These are phyloP conservation scores for Sclerotinia nivalis DNA, from an alignment of 2,329 filamentous ascomycete genomes.

Conservation along the genomic window DNA sequence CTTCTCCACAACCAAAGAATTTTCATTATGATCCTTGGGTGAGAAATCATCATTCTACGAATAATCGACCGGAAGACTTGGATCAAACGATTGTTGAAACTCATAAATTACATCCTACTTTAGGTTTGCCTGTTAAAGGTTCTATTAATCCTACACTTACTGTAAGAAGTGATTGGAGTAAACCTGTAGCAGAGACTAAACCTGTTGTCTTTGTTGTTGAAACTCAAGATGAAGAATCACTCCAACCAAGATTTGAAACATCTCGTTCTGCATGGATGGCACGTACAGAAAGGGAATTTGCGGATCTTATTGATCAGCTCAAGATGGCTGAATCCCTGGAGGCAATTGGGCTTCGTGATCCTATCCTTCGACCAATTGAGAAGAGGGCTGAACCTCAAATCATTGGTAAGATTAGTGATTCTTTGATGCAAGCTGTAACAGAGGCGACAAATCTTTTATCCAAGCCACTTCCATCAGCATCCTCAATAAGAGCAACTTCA, in stretches of 20 bases:
- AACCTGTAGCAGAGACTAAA: conserved; percentile 21
- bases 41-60: conserved; percentile 35
- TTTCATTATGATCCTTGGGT: conserved; percentile 38
- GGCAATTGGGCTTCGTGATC: conserved; percentile 21
- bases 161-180: conserved; percentile 22
- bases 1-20: conserved; percentile 34
- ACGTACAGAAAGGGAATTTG: conserved; percentile 21
- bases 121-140: conserved; percentile 33
- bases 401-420: conserved; percentile 17
- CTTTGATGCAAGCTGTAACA: conserved; percentile 11
- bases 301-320: conserved; percentile 19
- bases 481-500: conserved; percentile 14
- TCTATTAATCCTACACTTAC: conserved; percentile 31
- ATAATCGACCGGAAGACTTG: conserved; percentile 36
- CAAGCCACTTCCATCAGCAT: conserved; percentile 13
- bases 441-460: background rate
- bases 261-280: conserved; percentile 31
- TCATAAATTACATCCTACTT: conserved; percentile 34
- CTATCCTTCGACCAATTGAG: conserved; percentile 16
- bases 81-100: conserved; percentile 33
- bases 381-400: conserved; percentile 3
- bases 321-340: conserved; percentile 23
- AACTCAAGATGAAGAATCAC: conserved; percentile 15
- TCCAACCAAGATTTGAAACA: conserved; percentile 24
- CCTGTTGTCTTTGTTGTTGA: conserved; percentile 20